These are phyloP conservation scores for Umbilicus rupestris DNA, from an alignment of 164 flowering plant genomes.

Conservation along the genomic window DNA sequence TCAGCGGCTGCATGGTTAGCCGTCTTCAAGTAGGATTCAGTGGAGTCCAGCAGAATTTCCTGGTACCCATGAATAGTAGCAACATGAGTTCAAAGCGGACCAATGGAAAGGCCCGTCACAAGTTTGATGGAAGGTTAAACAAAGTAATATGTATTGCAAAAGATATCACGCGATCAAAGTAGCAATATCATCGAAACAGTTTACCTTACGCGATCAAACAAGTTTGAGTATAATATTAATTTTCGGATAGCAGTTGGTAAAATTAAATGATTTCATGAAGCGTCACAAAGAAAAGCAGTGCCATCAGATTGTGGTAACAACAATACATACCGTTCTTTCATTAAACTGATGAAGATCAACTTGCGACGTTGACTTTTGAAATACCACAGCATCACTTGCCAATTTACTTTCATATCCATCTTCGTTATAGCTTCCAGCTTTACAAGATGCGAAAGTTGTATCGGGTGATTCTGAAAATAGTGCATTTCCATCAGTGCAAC, in stretches of 20 bases:
- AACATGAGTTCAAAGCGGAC: background rate
- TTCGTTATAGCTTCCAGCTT: background rate
- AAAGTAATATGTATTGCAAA: background rate
- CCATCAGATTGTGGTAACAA: background rate
- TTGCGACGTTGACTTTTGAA: background rate
- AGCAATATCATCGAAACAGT: background rate
- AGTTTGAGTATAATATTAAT: background rate
- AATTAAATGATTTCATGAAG: background rate
- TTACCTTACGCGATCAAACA: background rate
- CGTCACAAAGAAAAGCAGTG: background rate
- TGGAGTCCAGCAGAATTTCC: background rate
- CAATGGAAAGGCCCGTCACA: background rate
- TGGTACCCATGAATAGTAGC: background rate
- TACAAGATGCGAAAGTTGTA: background rate
- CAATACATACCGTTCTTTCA: constrained; percentile 5
- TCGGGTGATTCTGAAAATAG: background rate
- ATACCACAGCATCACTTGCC: background rate
- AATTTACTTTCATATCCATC: background rate
- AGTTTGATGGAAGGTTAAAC: background rate
- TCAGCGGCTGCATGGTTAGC: background rate
- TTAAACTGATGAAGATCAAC: background rate
- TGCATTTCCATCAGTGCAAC: background rate
- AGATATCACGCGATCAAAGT: background rate
- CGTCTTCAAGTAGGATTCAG: background rate
- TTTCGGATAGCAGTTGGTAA: background rate